Base-by-base conservation (phyloP, 106 monocot genomes). In the Dioscorea dumetorum region DNA sequence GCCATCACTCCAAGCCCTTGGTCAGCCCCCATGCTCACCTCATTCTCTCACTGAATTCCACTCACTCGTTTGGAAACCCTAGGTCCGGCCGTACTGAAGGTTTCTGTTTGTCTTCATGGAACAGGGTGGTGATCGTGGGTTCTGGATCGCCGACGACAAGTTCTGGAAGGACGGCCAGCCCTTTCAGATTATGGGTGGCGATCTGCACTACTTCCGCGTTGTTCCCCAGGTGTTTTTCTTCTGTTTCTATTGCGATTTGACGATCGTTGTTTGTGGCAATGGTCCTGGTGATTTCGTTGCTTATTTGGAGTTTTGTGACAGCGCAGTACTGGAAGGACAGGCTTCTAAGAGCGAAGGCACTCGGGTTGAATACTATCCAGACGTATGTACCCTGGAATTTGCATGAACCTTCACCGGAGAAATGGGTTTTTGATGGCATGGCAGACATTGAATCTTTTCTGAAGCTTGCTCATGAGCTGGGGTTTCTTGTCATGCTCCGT, bases 361-460 rank as follows among this genome's bases (percentile, higher is more conserved):
- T 99, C 64, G 97, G 97, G 19, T 79, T 99, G 78, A 99, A 93
- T 74, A 81, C 97, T 15, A 93, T 99, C 49, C 97, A 99, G 69
- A 99, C 92, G 12, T 99, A 99, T 78, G 90, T 99, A 35, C 90
- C 97, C 28, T 99, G 97, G 97, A 99, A 99, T 71, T 74, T 92
- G 70, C 97, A 99, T 69, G 97, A 99, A 66, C 97, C 97, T 63
- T 52, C 50, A 22, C 87, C 87, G 0, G 14, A 70, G 76, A 81
- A 84, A 49, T 99, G 87, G 91, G 70, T 60, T 21, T 99, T 99
- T 77, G 81, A 90, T 63, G 97, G 82, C 22, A 77, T 92, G 57
- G 89, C 87, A 11, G 78, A 99, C 60, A 69, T 99, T 52, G 82
- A 83, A 79, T 82, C 80, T 3, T 99, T 78, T 79, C 62, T 99